These are phyloP conservation scores for Polychytrium aggregatum DNA, from an alignment of 192 early-diverging fungal genomes.

Conservation along the genomic window DNA sequence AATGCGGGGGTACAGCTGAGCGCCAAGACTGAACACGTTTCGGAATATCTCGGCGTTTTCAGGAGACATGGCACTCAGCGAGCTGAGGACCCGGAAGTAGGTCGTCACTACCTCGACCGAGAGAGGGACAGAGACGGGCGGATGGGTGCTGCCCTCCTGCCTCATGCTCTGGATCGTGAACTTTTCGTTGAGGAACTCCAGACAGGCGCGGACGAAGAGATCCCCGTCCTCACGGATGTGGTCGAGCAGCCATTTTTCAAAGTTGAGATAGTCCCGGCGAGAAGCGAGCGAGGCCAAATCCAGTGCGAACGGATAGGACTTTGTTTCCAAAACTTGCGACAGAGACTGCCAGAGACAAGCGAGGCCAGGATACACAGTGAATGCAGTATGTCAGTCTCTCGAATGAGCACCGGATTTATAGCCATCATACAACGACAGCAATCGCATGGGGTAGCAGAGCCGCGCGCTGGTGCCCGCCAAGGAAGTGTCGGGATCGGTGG, in stretches of 20 bases:
- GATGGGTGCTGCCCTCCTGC: slow-evolving; percentile 17
- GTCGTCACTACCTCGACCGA: slow-evolving; percentile 52
- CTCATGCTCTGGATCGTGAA: slow-evolving; percentile 33
- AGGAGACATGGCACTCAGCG: slow-evolving; percentile 37
- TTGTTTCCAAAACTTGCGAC: slow-evolving; percentile 53
- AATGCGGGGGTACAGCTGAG: slow-evolving; percentile 32
- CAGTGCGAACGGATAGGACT: slow-evolving; percentile 58
- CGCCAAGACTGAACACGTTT: slow-evolving; percentile 39
- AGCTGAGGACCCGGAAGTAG: slow-evolving; percentile 52
- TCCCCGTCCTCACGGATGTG: slow-evolving; percentile 53
- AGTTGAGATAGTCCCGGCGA: slow-evolving; percentile 62
- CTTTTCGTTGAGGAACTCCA: slow-evolving; percentile 66
- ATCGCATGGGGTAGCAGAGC: neutral
- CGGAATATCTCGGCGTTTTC: slow-evolving; percentile 49
- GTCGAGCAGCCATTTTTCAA: slow-evolving; percentile 78
- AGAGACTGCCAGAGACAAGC: slow-evolving; percentile 41
- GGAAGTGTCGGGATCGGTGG: neutral
- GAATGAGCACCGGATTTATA: neutral
- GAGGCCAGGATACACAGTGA: neutral
- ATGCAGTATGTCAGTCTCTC: neutral
- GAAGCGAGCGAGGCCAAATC: slow-evolving; percentile 72
- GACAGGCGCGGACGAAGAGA: slow-evolving; percentile 53
- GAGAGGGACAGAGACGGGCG: slow-evolving; percentile 33
- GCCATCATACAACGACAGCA: neutral
- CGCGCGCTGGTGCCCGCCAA: neutral